These are phyloP conservation scores for Diplodia intermedia DNA, from an alignment of 2,329 filamentous ascomycete genomes.

Conservation along the genomic window DNA sequence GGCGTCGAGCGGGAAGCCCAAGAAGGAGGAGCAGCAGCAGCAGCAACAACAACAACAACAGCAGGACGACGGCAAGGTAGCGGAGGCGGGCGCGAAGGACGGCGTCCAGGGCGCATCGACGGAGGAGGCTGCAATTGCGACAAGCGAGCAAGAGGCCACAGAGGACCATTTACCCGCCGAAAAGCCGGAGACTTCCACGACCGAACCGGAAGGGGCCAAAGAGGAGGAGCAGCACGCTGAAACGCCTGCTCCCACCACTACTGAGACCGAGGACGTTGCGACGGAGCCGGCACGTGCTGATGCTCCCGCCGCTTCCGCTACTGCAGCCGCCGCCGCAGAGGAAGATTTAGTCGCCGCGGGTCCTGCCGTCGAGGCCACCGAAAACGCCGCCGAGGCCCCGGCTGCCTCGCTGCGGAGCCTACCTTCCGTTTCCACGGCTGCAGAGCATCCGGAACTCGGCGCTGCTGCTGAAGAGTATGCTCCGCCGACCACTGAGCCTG, in stretches of 20 bases:
- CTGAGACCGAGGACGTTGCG: neutral
- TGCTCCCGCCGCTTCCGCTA: neutral
- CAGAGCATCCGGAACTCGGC: neutral
- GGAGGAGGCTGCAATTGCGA: constrained; percentile 1
- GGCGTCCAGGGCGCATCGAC: neutral
- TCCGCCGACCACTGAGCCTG: neutral
- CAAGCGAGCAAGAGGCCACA: constrained; percentile 26
- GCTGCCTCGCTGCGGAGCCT: neutral
- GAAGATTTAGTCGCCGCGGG: constrained; percentile 12
- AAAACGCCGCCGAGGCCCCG: neutral
- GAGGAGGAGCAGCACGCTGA: constrained; percentile 12
- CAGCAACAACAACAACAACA: neutral
- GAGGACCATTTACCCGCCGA: constrained; percentile 26
- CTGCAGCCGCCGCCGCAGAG: neutral
- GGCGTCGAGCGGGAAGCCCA: constrained; percentile 14
- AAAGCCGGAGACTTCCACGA: constrained; percentile 22
- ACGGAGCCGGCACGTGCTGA: constrained; percentile 5
- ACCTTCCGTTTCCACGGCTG: neutral
- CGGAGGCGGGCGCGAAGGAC: neutral
- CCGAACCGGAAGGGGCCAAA: constrained; percentile 14
- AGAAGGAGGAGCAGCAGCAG: constrained; percentile 17
- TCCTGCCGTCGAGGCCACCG: constrained; percentile 1
- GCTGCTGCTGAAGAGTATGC: no score
- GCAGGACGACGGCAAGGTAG: neutral
- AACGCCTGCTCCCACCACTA: neutral